These are phyloP conservation scores for Coemansia sp. DNA, from an alignment of 192 early-diverging fungal genomes.

Conservation along the genomic window DNA sequence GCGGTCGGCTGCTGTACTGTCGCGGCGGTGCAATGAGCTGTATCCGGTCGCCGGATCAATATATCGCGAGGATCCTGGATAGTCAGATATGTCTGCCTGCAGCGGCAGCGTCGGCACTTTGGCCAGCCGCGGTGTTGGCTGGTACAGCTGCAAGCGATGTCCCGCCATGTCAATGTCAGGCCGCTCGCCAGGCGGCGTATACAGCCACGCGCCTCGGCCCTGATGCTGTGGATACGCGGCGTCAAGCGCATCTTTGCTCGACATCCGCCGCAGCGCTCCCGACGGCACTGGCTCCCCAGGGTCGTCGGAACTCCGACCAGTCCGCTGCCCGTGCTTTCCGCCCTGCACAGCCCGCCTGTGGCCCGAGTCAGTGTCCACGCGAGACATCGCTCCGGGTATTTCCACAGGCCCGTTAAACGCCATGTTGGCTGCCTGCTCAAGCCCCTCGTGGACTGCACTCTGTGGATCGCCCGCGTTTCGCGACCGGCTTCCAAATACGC, in stretches of 20 bases:
- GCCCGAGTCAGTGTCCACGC: background rate
- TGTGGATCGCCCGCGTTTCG: constrained; percentile 19
- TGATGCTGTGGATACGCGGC: background rate
- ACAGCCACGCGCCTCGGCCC: constrained; percentile 15
- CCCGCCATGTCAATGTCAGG: background rate
- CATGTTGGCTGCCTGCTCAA: background rate
- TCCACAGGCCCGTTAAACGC: constrained; percentile 22
- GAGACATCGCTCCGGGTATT: constrained; percentile 10
- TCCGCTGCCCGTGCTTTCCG: background rate
- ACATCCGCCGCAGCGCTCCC: constrained; percentile 4
- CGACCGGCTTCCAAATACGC: constrained; percentile 31
- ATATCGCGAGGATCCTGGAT: constrained; percentile 3
- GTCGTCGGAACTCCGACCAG: constrained; percentile 16
- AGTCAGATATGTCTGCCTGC: constrained; percentile 12
- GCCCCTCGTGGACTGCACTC: constrained; percentile 3
- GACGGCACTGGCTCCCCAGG: constrained; percentile 1
- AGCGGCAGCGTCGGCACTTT: constrained; percentile 16
- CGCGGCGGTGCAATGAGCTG: constrained; percentile 2
- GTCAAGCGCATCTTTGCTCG: constrained; percentile 11
- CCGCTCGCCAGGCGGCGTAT: constrained; percentile 31
- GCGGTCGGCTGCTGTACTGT: constrained; percentile 9
- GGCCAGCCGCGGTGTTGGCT: constrained; percentile 12
- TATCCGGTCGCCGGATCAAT: constrained; percentile 3
- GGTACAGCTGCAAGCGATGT: constrained; percentile 11
- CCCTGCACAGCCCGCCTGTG: constrained; percentile 5